phyloP scores from a whole-genome alignment of 2,329 filamentous ascomycete species.

The Paecilomyces formosus region DNA sequence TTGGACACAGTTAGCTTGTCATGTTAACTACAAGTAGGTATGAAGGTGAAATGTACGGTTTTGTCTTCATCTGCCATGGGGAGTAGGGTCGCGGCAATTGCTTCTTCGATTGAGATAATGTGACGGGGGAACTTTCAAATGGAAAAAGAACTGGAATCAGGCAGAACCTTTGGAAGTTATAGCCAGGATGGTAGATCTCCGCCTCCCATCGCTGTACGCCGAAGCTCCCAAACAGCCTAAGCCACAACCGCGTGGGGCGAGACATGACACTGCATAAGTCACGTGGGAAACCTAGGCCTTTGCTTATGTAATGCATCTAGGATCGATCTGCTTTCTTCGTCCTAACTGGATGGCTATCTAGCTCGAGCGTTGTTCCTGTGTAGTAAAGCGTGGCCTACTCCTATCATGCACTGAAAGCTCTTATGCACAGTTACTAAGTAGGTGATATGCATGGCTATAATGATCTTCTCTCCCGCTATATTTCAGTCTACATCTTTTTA shows the following conservation, averaged over 20 bases:
- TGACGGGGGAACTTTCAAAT: not conserved
- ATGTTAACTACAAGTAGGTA: conserved; percentile 5
- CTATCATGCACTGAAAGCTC: not conserved
- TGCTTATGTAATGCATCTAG: not conserved
- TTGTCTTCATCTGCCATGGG: conserved; percentile 32
- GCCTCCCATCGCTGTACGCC: not conserved
- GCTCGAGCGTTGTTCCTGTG: not conserved
- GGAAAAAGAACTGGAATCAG: not conserved
- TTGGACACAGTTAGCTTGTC: conserved; percentile 14
- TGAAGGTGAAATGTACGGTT: conserved; percentile 16
- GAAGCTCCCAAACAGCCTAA: not conserved
- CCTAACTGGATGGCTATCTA: not conserved
- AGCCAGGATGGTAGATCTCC: not conserved
- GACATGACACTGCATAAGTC: not conserved
- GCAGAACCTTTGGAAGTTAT: not conserved
- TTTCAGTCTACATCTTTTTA: not conserved
- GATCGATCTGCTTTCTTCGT: not conserved
- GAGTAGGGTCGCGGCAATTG: not conserved
- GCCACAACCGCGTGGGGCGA: not conserved
- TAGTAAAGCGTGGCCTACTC: not conserved
- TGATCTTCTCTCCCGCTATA: not conserved
- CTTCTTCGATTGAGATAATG: not conserved
- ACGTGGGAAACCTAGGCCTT: not conserved
- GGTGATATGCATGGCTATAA: not conserved
- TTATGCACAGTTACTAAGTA: not conserved